Base-by-base conservation (phyloP, 1,284 basidiomycete genomes). In the Spongispora temasekensis region DNA sequence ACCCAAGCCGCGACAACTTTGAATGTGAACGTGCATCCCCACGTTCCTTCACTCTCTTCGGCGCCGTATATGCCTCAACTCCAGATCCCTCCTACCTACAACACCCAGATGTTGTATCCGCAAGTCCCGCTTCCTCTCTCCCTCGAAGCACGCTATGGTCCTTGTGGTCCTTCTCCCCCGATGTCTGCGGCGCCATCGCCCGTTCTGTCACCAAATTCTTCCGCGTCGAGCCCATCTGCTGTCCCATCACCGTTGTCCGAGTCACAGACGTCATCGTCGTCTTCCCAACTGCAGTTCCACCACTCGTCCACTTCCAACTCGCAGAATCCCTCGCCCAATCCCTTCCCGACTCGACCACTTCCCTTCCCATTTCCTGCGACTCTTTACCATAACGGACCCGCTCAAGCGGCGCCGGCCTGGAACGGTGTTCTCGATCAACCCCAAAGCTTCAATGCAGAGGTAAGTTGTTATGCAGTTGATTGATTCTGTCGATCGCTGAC, bases 141-240 rank as follows among this genome's bases (percentile, higher is more conserved):
- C 44, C 31, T 32, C 61, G 40, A 74, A 63, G 55, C 56, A 35
- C 53, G 40, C 12, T 65, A 61, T 46, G 76, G 75, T 27, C 60
- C 70, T 17, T 65, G 59, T 3, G 79, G 79, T 1, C 80, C 79
- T 28, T 77, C 81, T 6, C 78, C 80, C 9, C 79, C 80, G 0
- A 59, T 79, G 27, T 79, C 79, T 1, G 75, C 75, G 25, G 76
- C 77, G 6, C 68, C 76, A 8, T 80, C 81, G 1, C 67, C 59
- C 5, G 17, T n/a, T 4, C 76, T 77, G 2, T 61, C 53, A 37
- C 55, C 67, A 10, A 54, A 55, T 28, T 59, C 51, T 8, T 54
- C 65, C 3, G 67, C 70, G 8, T 62, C 64, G 9, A 59, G 53
- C 10, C 32, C 52, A 19, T 62, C 67, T 9, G 6, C 28, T 25